Base-by-base conservation (phyloP, 805 yeast genomes). In the Barnettozyma pratensis region DNA sequence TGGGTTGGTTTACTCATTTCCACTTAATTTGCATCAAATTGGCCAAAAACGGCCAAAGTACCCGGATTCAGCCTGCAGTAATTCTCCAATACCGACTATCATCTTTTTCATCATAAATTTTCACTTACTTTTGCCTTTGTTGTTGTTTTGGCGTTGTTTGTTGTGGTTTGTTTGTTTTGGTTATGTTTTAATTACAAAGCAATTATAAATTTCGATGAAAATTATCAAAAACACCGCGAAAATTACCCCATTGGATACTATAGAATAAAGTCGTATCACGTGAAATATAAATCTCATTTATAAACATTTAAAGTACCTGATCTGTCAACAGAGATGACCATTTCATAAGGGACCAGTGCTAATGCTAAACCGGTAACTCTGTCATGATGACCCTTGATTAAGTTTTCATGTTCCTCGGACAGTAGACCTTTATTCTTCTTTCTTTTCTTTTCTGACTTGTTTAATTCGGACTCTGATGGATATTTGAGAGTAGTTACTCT, bases 281-380 rank as follows among this genome's bases (percentile, higher is more conserved):
- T 36, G 27, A 10, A 19, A 19, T 19, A 19, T 10, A 27, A 6
- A 28, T 8, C 4, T 47, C 57, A 77, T 56, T 71, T 74, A 61
- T 78, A 85, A 3, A 86, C 76, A 59, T 80, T 80, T 32, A 87
- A 69, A 3, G 68, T 70, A 0, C 96, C 96, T 39, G 79, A 73
- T 48, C 88, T 67, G 55, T 87, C 95, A 3, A 70, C 88, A 3
- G 85, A 72, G 4, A 87, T 66, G 3, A 86, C 61, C 80, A 86
- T 75, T 38, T 76, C 79, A 49, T 74, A 76, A 0, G 88, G 88
- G 8, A 63, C 59, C 12, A 67, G 53, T 12, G 80, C 61, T 14
- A 76, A 57, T 0, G 72, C 73, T 4, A 83, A 65, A 37, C 69
- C 83, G 3, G 72, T 71, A 36, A 85, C 72, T 2, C 68, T 55